Evolutionary conservation across 495 filamentous ascomycete genomes (phyloP).

Genomic region (Lepraria neglecta): DNA sequence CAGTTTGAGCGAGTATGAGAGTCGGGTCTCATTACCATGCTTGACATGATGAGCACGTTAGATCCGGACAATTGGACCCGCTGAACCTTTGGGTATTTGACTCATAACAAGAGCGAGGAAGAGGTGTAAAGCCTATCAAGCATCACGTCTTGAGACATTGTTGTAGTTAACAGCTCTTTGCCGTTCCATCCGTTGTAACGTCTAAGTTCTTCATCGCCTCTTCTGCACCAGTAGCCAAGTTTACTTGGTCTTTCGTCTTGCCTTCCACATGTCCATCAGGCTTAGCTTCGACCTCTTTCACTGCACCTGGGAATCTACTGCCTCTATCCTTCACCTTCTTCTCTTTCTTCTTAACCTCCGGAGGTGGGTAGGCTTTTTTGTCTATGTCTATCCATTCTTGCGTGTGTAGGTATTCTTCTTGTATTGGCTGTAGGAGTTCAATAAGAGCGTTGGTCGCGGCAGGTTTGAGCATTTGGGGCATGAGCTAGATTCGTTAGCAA

Average conservation of each 20-base stretch:
- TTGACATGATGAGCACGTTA: not conserved
- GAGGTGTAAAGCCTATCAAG: not conserved
- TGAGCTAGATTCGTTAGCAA: constrained; percentile 48
- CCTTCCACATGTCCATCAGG: constrained; percentile 26
- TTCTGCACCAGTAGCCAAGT: constrained; percentile 33
- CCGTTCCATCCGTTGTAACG: constrained; percentile 36
- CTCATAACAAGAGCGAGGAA: not conserved
- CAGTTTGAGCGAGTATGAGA: not conserved
- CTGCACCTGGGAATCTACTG: constrained; percentile 49
- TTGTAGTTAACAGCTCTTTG: not conserved
- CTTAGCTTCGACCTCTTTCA: constrained; percentile 18
- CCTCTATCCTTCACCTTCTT: constrained; percentile 69
- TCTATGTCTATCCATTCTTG: constrained; percentile 76
- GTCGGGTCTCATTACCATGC: not conserved
- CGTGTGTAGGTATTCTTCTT: constrained; percentile 58
- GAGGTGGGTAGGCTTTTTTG: constrained; percentile 74
- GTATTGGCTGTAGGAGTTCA: constrained; percentile 67
- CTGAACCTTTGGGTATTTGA: not conserved
- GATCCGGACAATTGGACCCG: not conserved
- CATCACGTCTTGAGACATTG: not conserved
- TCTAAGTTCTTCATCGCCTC: constrained; percentile 55
- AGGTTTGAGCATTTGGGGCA: constrained; percentile 76
- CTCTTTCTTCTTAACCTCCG: constrained; percentile 58
- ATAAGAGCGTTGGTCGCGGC: constrained; percentile 65
- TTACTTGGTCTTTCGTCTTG: constrained; percentile 11